Conservation (phyloP, 2,329 filamentous ascomycete genomes). For the Corniculantispora saksenae region DNA sequence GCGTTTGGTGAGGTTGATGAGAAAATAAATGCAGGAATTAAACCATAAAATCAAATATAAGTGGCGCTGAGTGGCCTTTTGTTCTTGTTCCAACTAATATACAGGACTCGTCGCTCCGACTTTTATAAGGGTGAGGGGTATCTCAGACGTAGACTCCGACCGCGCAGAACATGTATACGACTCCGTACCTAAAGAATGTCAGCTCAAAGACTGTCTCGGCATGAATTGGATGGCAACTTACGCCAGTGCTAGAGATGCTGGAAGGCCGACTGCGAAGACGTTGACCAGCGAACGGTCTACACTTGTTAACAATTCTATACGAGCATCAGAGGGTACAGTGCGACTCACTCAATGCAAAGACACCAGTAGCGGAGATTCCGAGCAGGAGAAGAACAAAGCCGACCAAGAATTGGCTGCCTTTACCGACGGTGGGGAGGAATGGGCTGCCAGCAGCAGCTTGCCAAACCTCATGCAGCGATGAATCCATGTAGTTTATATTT, state of each 20-base stretch:
- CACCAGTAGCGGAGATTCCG: slow-evolving; percentile 71
- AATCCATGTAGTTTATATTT: slow-evolving; percentile 61
- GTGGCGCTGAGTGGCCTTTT: slow-evolving; percentile 33
- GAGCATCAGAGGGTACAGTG: not conserved
- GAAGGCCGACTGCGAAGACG: slow-evolving; percentile 76
- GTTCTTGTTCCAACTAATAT: slow-evolving; percentile 39
- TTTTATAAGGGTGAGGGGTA: slow-evolving; percentile 41
- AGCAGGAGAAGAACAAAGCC: slow-evolving; percentile 74
- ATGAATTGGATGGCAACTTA: slow-evolving; percentile 50
- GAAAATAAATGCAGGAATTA: slow-evolving; percentile 17
- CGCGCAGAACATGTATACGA: slow-evolving; percentile 98
- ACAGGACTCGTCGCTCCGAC: slow-evolving; percentile 34
- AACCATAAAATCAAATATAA: slow-evolving; percentile 25
- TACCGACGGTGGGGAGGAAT: slow-evolving; percentile 77
- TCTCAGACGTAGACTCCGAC: slow-evolving; percentile 96
- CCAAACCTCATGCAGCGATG: slow-evolving; percentile 87
- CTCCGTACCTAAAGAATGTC: slow-evolving; percentile 68
- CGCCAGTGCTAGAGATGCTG: slow-evolving; percentile 88
- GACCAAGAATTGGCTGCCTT: slow-evolving; percentile 80
- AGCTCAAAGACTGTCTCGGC: slow-evolving; percentile 22
- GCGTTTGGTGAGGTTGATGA: slow-evolving; percentile 23
- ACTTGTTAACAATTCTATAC: slow-evolving; percentile 16
- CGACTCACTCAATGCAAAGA: slow-evolving; percentile 81
- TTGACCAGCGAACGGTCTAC: slow-evolving; percentile 80
- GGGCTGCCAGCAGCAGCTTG: slow-evolving; percentile 86